A percentile compares a stretch with the other conserved stretches of the same genome.
These are phyloP conservation scores for Acrocalymma vagum DNA, from an alignment of 2,329 filamentous ascomycete genomes.

Conservation along the genomic window DNA sequence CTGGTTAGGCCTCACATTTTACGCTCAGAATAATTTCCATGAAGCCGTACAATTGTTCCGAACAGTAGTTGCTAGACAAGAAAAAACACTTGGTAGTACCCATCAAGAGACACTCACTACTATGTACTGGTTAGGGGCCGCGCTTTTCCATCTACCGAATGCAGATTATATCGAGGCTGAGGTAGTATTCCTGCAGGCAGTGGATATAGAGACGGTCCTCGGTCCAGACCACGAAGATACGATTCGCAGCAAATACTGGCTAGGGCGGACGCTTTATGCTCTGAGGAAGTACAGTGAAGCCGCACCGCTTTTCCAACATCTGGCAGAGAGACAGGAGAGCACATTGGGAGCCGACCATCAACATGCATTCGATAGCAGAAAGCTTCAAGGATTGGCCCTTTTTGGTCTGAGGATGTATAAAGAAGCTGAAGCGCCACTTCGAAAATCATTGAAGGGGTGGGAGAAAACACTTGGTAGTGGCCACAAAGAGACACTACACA, in stretches of 20 bases:
- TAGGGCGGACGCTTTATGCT: constrained; percentile 3
- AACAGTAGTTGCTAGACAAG: not conserved
- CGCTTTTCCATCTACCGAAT: constrained; percentile 7
- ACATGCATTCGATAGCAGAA: constrained; percentile 5
- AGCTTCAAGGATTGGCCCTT: constrained; percentile 4
- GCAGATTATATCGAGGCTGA: constrained; percentile 3
- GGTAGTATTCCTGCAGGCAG: not conserved
- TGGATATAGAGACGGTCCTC: not conserved
- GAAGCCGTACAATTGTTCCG: constrained; percentile 2
- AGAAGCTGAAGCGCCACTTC: too few relatives aligned
- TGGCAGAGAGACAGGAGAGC: constrained; percentile 1
- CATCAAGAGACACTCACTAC: constrained; percentile 1
- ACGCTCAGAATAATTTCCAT: constrained; percentile 3
- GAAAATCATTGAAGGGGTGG: too few relatives aligned
- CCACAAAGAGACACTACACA: constrained; percentile 4
- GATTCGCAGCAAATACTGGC: constrained; percentile 3
- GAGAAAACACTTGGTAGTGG: constrained; percentile 9
- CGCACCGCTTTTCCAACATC: constrained; percentile 5
- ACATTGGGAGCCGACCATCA: constrained; percentile 2
- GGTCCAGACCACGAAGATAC: constrained; percentile 1
- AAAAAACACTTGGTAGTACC: not conserved
- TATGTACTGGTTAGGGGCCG: constrained; percentile 3
- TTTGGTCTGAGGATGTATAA: constrained; percentile 7
- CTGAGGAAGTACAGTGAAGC: constrained; percentile 11
- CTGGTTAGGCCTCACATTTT: constrained; percentile 1